These are phyloP conservation scores for Eutrema japonicum DNA, from an alignment of 345 rosid genomes.

Conservation along the genomic window DNA sequence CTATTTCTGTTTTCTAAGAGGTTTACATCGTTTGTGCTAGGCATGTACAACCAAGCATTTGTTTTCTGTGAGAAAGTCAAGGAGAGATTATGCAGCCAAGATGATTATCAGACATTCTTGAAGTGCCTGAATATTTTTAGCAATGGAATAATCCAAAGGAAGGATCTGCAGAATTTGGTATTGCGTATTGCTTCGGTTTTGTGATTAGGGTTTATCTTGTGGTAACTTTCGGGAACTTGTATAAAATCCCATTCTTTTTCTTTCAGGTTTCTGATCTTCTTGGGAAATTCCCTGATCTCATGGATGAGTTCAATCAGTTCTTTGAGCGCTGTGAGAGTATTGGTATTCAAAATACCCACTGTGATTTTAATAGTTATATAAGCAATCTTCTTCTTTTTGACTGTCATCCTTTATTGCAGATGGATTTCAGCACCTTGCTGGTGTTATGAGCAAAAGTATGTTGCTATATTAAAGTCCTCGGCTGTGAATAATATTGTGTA, in stretches of 20 bases:
- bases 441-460: conserved; percentile 93
- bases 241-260: background rate
- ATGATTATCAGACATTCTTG: conserved; percentile 93
- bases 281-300: conserved; percentile 82
- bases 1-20: conserved; percentile 30
- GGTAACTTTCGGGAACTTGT: conserved; percentile 19
- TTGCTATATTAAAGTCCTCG: conserved; percentile 23
- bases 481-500: conserved; percentile 6
- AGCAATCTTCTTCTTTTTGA: conserved; percentile 39
- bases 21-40: conserved; percentile 30
- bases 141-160: conserved; percentile 78
- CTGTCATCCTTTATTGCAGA: conserved; percentile 54
- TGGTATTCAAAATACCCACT: conserved; percentile 52
- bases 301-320: conserved; percentile 88
- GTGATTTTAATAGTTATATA: conserved; percentile 28
- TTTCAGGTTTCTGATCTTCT: conserved; percentile 83
- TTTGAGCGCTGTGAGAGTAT: conserved; percentile 86
- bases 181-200: background rate
- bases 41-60: conserved; percentile 61
- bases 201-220: conserved; percentile 26
- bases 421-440: conserved; percentile 78
- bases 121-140: conserved; percentile 85
- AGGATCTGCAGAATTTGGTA: conserved; percentile 81
- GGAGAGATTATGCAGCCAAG: conserved; percentile 82
- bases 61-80: conserved; percentile 90